Conservation (phyloP, 169 alveolate species). For the Theileria luwenshuni region DNA sequence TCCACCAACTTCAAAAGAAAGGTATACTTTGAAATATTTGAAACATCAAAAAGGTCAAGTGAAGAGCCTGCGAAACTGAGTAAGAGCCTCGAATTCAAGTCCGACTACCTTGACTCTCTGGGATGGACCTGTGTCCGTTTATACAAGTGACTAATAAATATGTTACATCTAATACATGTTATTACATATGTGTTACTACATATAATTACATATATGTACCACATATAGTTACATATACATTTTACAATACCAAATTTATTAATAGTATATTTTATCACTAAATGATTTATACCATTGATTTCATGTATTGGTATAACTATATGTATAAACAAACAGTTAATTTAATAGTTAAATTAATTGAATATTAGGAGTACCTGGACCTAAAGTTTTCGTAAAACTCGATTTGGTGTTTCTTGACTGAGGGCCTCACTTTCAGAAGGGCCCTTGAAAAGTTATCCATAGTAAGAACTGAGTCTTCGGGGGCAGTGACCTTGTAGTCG, state of each 20-base stretch:
- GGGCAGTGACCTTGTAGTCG: slow-evolving; percentile 24
- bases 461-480: slow-evolving; percentile 39
- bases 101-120: slow-evolving; percentile 29
- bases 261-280: too few relatives aligned
- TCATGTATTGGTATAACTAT: too few relatives aligned
- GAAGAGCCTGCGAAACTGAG: too few relatives aligned
- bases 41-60: background rate
- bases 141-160: background rate
- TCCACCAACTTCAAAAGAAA: slow-evolving; percentile 25
- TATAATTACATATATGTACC: background rate
- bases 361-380: background rate
- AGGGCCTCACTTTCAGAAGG: slow-evolving; percentile 55
- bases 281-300: too few relatives aligned
- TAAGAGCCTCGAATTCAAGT: slow-evolving; percentile 28
- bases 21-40: slow-evolving; percentile 35
- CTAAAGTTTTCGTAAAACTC: slow-evolving; percentile 57
- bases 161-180: background rate
- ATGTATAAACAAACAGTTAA: background rate
- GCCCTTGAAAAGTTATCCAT: slow-evolving; percentile 44
- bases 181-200: background rate
- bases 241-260: too few relatives aligned
- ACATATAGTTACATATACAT: background rate
- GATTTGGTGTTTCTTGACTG: slow-evolving; percentile 66
- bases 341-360: background rate
- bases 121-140: slow-evolving; percentile 45